Evolutionary conservation across 345 rosid species (phyloP), one percentile per base, ranked within the genome.

Genomic region (Citrus sp.): DNA sequence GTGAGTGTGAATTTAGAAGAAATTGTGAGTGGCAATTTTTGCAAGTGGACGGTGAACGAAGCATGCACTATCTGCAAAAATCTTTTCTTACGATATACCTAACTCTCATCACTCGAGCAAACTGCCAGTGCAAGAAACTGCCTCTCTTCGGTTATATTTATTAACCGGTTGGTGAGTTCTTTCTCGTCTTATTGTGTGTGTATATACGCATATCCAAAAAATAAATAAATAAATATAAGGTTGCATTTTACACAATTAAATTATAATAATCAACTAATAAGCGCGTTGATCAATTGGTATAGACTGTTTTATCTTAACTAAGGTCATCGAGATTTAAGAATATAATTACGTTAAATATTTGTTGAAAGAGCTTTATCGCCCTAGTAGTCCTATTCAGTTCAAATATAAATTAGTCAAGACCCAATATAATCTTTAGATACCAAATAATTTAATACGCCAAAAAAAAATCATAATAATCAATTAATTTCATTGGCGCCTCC

Each of bases 1-100:
- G 51, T 3, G 51, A 46, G 14, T 46, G 51, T 46, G 51, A 46
- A 3, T 13, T 46, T 13, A 12, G 51, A 46, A 46, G 51, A 13
- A 0, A 46, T 46, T 46, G 78, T 28, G 42, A 19, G 25, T 32
- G 69, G 42, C 25, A 35, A 34, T 35, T 59, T 22, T 65, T 70
- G 46, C 27, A 38, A 70, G 86, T 78, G 78, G 78, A 13, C 21
- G 64, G 72, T 72, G 72, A 82, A 73, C 80, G 79, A 80, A 72
- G 79, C 70, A 73, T 80, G 84, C 85, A 82, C 84, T 70, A 49
- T 49, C 77, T 68, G 74, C 60, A 35, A 54, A 6, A 21, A 64
- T 46, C 49, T 70, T 32, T n/a, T 71, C 8, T 38, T 9, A 54
- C 2, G 78, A 75, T 49, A 75, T 49, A 63, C 85, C 85, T 59